Conservation (phyloP, 1,284 basidiomycete species). For the Ceratobasidium sp. region DNA sequence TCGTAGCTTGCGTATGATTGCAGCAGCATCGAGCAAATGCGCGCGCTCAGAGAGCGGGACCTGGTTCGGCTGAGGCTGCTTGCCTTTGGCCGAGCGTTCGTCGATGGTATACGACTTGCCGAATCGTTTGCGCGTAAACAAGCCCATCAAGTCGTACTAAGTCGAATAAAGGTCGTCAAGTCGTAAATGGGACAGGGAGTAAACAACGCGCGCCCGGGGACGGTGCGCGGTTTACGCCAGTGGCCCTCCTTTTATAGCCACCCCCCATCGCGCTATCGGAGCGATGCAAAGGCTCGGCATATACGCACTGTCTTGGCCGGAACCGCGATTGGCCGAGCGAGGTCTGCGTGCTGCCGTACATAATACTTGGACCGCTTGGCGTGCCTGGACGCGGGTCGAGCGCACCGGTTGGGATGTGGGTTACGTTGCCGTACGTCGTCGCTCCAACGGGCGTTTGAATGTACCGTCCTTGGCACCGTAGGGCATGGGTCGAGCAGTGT, state of each 20-base stretch:
- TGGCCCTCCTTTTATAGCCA: conserved; percentile 43
- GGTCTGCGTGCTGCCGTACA: conserved; percentile 3
- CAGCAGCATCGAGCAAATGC: conserved; percentile 35
- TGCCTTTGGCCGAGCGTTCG: conserved; percentile 34
- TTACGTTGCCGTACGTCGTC: conserved; percentile 13
- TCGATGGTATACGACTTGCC: conserved; percentile 45
- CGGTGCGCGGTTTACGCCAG: conserved; percentile 45
- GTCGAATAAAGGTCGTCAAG: background rate
- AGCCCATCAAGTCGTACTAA: conserved; percentile 23
- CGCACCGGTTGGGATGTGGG: too few relatives aligned
- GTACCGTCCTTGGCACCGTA: background rate
- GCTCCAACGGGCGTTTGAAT: conserved; percentile 2
- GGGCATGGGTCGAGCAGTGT: too few relatives aligned
- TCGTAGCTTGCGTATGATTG: conserved; percentile 40
- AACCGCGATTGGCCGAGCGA: background rate
- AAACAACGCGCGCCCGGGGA: conserved; percentile 44
- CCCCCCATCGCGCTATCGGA: conserved; percentile 9
- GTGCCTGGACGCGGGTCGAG: background rate
- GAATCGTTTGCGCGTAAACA: conserved; percentile 43
- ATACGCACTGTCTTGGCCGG: conserved; percentile 32
- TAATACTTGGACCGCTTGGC: conserved; percentile 10
- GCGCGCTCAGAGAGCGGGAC: conserved; percentile 40
- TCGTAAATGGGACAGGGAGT: conserved; percentile 16
- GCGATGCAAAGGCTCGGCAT: conserved; percentile 30
- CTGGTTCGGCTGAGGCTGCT: conserved; percentile 41